Evolutionary conservation across 2,329 filamentous ascomycete genomes (phyloP).

Genomic region (Aspergillus latus): DNA sequence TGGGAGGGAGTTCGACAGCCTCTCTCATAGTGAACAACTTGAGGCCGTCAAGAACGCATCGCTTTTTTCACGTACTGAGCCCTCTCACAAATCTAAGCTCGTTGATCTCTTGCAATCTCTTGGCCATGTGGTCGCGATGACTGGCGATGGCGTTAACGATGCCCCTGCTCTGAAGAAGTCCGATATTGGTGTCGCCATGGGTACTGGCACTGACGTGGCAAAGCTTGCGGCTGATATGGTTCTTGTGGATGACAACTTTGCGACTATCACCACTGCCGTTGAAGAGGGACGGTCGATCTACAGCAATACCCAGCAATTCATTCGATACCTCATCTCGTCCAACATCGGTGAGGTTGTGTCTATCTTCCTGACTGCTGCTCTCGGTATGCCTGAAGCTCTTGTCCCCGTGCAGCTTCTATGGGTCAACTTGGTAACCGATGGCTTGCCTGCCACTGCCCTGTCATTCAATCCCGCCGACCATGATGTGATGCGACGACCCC

Average conservation of each 20-base stretch:
- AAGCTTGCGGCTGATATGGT: conserved; percentile 99
- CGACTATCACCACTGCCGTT: conserved; percentile 92
- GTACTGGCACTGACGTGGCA: conserved; percentile 93
- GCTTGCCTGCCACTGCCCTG: conserved; percentile 90
- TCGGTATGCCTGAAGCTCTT: conserved; percentile 96
- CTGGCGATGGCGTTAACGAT: conserved; percentile 97
- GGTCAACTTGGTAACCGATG: conserved; percentile 98
- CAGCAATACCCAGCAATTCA: conserved; percentile 99
- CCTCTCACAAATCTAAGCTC: conserved; percentile 93
- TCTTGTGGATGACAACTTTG: conserved; percentile 97
- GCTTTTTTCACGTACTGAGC: conserved; percentile 94
- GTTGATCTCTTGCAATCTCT: conserved; percentile 92
- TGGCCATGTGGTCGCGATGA: conserved; percentile 97
- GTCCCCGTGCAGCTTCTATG: conserved; percentile 96
- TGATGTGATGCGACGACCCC: conserved; percentile 92
- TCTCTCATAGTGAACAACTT: conserved; percentile 76
- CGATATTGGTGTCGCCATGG: conserved; percentile 99
- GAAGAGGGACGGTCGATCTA: conserved; percentile 98
- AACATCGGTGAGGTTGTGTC: conserved; percentile 99
- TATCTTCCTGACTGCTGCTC: conserved; percentile 93
- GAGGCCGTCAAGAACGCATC: conserved; percentile 81
- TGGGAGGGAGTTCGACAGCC: conserved; percentile 87
- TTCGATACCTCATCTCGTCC: conserved; percentile 96
- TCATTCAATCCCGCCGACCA: conserved; percentile 99
- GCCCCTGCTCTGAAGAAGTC: conserved; percentile 97